phyloP scores from a whole-genome alignment of 2,329 filamentous ascomycete genomes.

The Colletotrichum sp. region DNA sequence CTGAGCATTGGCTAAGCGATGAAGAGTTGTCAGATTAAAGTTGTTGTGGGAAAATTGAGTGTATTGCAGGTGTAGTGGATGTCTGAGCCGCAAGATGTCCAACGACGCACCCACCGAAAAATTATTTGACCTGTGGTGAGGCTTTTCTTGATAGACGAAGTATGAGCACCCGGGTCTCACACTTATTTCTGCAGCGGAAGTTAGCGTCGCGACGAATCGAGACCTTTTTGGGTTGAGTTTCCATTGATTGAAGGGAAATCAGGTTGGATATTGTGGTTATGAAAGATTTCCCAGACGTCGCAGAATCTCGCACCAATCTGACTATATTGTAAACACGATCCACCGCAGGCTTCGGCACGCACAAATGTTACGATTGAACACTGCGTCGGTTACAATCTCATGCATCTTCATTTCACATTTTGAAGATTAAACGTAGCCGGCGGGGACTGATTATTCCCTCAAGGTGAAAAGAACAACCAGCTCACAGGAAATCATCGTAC shows the following conservation, averaged over 20 bases:
- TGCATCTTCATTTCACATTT: accelerated
- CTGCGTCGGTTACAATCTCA: accelerated
- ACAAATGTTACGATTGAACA: background rate
- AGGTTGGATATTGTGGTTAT: accelerated
- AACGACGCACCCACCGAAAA: background rate
- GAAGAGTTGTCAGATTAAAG: background rate
- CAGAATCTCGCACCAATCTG: no score
- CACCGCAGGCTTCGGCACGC: no score
- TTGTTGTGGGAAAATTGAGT: accelerated
- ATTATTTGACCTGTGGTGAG: no score
- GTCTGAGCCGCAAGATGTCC: background rate
- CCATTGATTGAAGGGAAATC: background rate
- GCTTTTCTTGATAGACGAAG: no score
- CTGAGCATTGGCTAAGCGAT: background rate
- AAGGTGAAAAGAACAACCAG: accelerated
- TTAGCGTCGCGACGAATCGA: no score
- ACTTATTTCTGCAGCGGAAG: no score
- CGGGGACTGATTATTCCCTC: no score
- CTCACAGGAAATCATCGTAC: accelerated
- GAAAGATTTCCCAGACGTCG: background rate
- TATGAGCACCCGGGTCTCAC: no score
- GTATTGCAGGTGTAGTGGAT: background rate
- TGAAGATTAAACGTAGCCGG: no score
- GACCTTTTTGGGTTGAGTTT: no score
- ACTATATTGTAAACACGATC: no score